Base-by-base conservation (phyloP, 2,329 filamentous ascomycete species). In the Pestalotiopsis sp. region DNA sequence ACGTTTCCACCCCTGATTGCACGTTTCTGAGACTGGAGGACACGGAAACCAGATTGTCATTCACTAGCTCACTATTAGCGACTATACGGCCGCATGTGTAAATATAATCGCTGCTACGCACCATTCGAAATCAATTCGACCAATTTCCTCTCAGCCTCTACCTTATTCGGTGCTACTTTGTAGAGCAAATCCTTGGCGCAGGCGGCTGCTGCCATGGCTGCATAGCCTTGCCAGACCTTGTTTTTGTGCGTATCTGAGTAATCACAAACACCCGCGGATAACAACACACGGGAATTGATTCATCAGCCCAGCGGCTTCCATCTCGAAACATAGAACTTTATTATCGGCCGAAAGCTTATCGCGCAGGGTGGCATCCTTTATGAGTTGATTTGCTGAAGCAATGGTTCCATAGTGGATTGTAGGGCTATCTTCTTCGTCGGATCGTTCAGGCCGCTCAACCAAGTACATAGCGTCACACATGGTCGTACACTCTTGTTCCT, bases 341-440 rank as follows among this genome's bases (percentile, higher is more conserved):
- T 44, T 40, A 11, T 66, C 35, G 3, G 38, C 2, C 11, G 71
- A 56, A 3, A 78, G 64, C 35, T 56, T 65, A 66, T 80, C 76
- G 1, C 79, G 70, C 4, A 69, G 6, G 1, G 7, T 0, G 0
- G 72, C 76, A 62, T 78, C 63, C 35, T 76, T 75, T 68, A 81
- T 76, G 11, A 79, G 1, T n/a, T 68, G 67, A 58, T 79, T 77
- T 0, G 58, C 76, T 0, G 75, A 79, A 1, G 76, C 79, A 65
- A 81, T 79, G 0, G 76, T 38, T 0, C 80, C 80, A 39, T 78
- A 78, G 65, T 80, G 78, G 2, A 81, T 68, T 11, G n/a, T n/a
- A n/a, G n/a, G n/a, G n/a, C n/a, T n/a, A n/a, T n/a, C n/a, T n/a
- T n/a, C n/a, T n/a, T n/a, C n/a, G n/a, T n/a, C n/a, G n/a, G n/a